phyloP scores from a whole-genome alignment of 208 protist genomes.

The Borovskyia barvae region DNA sequence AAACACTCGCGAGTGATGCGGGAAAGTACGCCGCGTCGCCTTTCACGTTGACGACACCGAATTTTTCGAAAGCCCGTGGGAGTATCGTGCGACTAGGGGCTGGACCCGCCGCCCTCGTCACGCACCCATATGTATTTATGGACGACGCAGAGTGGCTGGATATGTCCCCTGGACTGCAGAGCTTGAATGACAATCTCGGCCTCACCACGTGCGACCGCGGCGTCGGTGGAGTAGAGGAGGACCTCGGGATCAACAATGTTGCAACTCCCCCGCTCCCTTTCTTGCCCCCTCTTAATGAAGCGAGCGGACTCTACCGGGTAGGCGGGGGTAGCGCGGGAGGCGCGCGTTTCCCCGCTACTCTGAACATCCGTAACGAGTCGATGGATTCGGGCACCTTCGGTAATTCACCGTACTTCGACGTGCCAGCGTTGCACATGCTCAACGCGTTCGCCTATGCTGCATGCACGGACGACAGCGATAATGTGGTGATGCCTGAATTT shows the following conservation, averaged over 20 bases:
- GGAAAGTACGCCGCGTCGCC: too few species aligned
- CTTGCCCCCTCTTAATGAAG: too few species aligned
- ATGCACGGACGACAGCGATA: conserved; percentile 45
- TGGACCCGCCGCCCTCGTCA: neutral
- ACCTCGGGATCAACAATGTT: too few species aligned
- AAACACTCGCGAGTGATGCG: too few species aligned
- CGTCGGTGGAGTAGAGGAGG: conserved; percentile 25
- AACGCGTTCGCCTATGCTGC: conserved; percentile 69
- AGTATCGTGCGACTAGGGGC: too few species aligned
- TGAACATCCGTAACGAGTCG: neutral
- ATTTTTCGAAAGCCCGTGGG: too few species aligned
- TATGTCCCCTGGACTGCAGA: conserved; percentile 58
- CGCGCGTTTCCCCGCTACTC: neutral
- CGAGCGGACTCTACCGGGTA: too few species aligned
- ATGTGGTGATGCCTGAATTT: conserved; percentile 78
- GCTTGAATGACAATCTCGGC: conserved; percentile 74
- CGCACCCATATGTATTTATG: conserved; percentile 41
- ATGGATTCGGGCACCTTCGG: neutral
- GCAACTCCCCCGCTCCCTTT: too few species aligned
- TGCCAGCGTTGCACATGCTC: conserved; percentile 59
- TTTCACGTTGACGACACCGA: too few species aligned
- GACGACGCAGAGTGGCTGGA: conserved; percentile 48
- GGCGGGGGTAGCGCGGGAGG: neutral
- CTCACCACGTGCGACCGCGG: conserved; percentile 57
- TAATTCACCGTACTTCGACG: conserved; percentile 15